Evolutionary conservation across 345 rosid species (phyloP), one percentile per base, ranked within the genome.

Genomic region (Draba incana): DNA sequence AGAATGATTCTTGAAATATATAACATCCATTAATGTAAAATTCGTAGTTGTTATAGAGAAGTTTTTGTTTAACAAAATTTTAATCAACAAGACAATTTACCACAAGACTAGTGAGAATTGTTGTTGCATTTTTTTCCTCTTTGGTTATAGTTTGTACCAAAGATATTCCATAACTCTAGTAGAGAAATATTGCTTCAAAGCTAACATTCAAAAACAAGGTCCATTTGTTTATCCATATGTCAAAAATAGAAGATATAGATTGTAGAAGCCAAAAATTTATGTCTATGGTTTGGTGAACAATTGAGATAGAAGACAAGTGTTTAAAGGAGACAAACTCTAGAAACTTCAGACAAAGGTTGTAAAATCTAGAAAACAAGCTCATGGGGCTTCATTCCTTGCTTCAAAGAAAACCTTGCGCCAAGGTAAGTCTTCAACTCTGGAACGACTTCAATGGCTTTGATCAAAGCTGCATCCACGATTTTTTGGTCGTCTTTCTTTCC

Each of bases 401-500:
- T 86, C 10, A 84, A 74, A 14, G 96, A 88, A 64, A 93, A 92
- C 77, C 93, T 83, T 7, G 96, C 89, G 3, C 82, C 85, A 28
- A 92, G 74, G 77, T 88, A 92, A 49, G 83, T 66, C 80, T 80
- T 88, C 82, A 86, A 67, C 57, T 90, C 96, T 3, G 83, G 84
- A 33, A 93, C 86, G 2, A 58, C 77, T 65, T 88, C 97, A 14
- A 88, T 82, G 59, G 89, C 76, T 71, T 86, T 85, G 39, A 93
- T 64, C 79, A 88, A 74, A 13, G 79, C 43, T 8, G 84, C 55
- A 33, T 93, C 98, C 16, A 93, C 78, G 0, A 83, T 16, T 59
- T 93, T 88, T 83, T 88, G 97, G 53, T 90, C 96, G 44, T 86
- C 97, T 68, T 93, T 90, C 85, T 83, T 90, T 6, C 61, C 88